Base-by-base conservation (phyloP, 208 protist species). In the Phytomonas francai region DNA sequence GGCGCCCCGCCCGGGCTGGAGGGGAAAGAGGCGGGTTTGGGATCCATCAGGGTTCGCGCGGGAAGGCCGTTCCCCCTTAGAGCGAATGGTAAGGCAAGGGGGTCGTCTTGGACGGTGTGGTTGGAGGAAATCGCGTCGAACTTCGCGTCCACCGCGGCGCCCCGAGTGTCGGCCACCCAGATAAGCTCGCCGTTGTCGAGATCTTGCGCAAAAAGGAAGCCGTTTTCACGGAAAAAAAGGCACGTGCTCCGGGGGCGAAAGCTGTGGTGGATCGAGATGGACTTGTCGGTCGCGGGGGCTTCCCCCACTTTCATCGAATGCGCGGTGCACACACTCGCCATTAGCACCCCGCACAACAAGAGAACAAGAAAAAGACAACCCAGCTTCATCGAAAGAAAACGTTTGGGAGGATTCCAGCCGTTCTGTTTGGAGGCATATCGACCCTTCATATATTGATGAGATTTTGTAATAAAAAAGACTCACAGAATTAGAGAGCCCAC, bases 11-110 rank as follows among this genome's bases (percentile, higher is more conserved):
- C 19, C 16, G 16, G 16, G 16, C 16, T 34, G 0, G 68, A 59
- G 7, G 51, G 28, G 0, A 65, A 27, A 0, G 28, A 58, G 0
- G 65, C 51, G 9, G 54, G 54, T 67, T 71, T 61, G 49, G 36
- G 60, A 28, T 45, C 64, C 14, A 77, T 54, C 0, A 76, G 80
- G 9, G 54, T 68, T 36, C 72, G 78, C 2, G 84, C 89, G 73
- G 85, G 88, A 11, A 92, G 78, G 49, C 77, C 74, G 62, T 84
- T 87, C 31, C 84, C 84, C 42, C 75, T 70, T 12, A 92, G 72
- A 7, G 80, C 33, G 75, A 92, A 92, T 30, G 87, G 87, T 16
- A 88, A 66, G 3, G 87, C 76, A n/a, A 92, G 65, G 7, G 87
- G 87, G 58, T 92, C 84, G 11, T 65, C 19, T 19, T 60, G 45